A percentile compares a stretch with the other conserved stretches of the same genome.
Evolutionary conservation across 1,139 yeast genomes (phyloP).

Genomic region (Suhomyces choctaworum): DNA sequence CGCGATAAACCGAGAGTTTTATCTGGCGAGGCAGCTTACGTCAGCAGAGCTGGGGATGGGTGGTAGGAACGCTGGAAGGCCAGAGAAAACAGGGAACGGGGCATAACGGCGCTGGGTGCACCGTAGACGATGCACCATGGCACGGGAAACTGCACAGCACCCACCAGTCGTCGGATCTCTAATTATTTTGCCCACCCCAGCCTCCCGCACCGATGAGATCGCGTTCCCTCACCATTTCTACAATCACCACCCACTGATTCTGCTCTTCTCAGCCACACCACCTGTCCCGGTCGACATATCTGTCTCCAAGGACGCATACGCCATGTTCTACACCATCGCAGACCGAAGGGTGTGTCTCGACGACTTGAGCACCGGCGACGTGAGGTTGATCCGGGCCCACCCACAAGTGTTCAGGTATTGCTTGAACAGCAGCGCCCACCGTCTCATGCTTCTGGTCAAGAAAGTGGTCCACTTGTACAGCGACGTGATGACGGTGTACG

Average conservation of each 20-base stretch:
- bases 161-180: too few relatives aligned
- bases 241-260: background rate
- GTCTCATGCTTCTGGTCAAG: constrained; percentile 31
- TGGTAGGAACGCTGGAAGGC: too few relatives aligned
- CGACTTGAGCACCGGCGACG: constrained; percentile 26
- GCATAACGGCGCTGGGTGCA: too few relatives aligned
- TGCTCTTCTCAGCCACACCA: background rate
- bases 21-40: too few relatives aligned
- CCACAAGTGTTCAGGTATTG: constrained; percentile 35
- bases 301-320: background rate
- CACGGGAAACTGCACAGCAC: too few relatives aligned
- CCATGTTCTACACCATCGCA: constrained; percentile 40
- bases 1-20: too few relatives aligned
- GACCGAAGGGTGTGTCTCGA: constrained; percentile 29
- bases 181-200: background rate
- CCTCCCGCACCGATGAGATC: constrained; percentile 7
- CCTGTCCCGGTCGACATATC: background rate
- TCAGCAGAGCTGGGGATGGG: too few relatives aligned
- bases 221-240: background rate
- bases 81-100: too few relatives aligned
- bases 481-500: constrained; percentile 43
- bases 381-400: constrained; percentile 29
- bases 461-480: constrained; percentile 38
- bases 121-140: too few relatives aligned
- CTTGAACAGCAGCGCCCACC: constrained; percentile 33